Conservation (phyloP, 768 basidiomycete genomes). For the Auriscalpium vulgare region DNA sequence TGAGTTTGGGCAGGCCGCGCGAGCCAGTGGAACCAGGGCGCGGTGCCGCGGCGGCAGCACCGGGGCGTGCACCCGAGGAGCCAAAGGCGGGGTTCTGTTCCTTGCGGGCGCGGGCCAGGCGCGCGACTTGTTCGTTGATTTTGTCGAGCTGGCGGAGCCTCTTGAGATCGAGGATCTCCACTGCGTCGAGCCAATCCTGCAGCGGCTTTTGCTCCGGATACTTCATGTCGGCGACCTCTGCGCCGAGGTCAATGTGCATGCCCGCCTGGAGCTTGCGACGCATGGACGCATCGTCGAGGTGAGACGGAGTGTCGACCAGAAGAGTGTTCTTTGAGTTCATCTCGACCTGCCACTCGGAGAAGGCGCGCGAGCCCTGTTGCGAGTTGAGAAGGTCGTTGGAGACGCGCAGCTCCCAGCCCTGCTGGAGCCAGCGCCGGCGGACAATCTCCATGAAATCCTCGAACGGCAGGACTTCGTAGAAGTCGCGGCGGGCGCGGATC, state of each 20-base stretch:
- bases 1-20: too few species aligned
- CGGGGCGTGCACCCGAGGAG: too few species aligned
- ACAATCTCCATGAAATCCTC: neutral
- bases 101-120: too few species aligned
- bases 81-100: too few species aligned
- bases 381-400: neutral
- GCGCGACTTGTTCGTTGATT: too few species aligned
- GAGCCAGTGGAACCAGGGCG: too few species aligned
- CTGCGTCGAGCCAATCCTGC: neutral
- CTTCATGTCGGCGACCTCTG: neutral
- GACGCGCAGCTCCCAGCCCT: neutral
- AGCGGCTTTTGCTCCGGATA: neutral
- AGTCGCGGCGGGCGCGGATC: neutral
- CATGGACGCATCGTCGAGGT: neutral
- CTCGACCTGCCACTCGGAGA: neutral
- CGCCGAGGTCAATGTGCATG: neutral
- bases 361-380: neutral
- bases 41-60: too few species aligned
- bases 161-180: too few species aligned
- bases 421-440: neutral
- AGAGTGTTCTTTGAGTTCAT: neutral
- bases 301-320: neutral
- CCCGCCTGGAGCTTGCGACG: neutral
- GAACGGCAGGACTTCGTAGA: neutral
- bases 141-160: too few species aligned